These are phyloP conservation scores for Neurospora sp. DNA, from an alignment of 495 filamentous ascomycete genomes.

Conservation along the genomic window DNA sequence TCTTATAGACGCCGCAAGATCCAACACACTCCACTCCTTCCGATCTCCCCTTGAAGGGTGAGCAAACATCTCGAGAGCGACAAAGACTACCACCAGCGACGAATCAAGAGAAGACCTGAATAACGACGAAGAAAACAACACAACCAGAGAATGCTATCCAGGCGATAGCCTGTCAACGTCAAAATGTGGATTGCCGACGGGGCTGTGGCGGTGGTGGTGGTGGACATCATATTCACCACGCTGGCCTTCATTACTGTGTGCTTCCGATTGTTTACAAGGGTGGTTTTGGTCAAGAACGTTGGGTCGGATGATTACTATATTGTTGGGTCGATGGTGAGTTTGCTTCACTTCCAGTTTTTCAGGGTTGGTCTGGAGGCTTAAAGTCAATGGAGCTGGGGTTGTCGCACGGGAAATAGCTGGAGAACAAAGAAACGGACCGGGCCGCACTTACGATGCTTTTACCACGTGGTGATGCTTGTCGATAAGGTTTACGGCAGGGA, in stretches of 20 bases:
- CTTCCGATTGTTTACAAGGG: slow-evolving; percentile 8
- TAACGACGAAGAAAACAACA: not conserved
- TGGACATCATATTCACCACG: slow-evolving; percentile 12
- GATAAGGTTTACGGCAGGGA: not conserved
- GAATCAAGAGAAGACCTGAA: not conserved
- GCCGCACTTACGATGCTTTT: not conserved
- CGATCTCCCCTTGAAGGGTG: not conserved
- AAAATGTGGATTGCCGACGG: slow-evolving; percentile 9
- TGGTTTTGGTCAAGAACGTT: slow-evolving; percentile 11
- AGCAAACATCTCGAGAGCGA: not conserved
- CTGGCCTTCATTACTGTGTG: slow-evolving; percentile 15
- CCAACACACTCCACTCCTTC: no score
- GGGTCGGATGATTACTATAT: slow-evolving; percentile 17
- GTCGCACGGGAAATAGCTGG: not conserved
- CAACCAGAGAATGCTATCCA: not conserved
- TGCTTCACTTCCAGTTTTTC: not conserved
- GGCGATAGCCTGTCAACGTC: not conserved
- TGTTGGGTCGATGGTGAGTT: slow-evolving; percentile 8
- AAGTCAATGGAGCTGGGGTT: not conserved
- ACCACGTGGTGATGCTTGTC: not conserved
- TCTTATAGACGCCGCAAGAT: not conserved
- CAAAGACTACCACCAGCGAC: not conserved
- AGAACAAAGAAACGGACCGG: not conserved
- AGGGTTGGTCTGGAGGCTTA: not conserved
- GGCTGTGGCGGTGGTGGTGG: slow-evolving; percentile 11